Percentiles rank a stretch among this genome's conserved stretches.
Evolutionary conservation across 2,329 filamentous ascomycete genomes (phyloP).

Genomic region (Huntiella abstrusa): DNA sequence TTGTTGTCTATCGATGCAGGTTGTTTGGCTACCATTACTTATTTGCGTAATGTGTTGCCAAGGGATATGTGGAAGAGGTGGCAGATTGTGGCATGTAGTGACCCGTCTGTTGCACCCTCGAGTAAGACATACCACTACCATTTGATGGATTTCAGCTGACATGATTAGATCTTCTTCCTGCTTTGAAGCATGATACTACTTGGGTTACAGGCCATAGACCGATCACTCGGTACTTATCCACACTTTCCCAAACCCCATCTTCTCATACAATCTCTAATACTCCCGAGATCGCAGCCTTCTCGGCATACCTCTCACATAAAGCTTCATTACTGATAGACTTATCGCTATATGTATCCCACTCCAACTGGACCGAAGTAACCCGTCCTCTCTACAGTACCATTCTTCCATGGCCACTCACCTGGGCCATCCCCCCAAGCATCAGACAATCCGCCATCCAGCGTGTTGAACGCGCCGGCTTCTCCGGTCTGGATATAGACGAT

Average conservation of each 20-base stretch:
- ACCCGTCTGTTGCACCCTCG: conserved; percentile 50
- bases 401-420: conserved; percentile 73
- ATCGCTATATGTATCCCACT: conserved; percentile 72
- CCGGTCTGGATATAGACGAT: conserved; percentile 44
- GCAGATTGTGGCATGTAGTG: conserved; percentile 54
- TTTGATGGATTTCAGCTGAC: conserved; percentile 10
- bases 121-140: conserved; percentile 27
- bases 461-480: conserved; percentile 52
- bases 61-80: conserved; percentile 23
- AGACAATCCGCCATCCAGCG: conserved; percentile 50
- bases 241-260: conserved; percentile 23
- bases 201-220: conserved; percentile 42
- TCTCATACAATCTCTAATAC: conserved; percentile 14
- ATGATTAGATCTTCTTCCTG: conserved; percentile 32
- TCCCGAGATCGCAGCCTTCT: conserved; percentile 33
- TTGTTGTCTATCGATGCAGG: conserved; percentile 82
- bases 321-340: conserved; percentile 68
- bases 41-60: conserved; percentile 32
- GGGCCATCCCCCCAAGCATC: conserved; percentile 58
- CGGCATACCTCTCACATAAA: conserved; percentile 53
- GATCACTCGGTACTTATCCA: conserved; percentile 38
- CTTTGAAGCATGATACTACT: conserved; percentile 29
- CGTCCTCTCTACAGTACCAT: conserved; percentile 64
- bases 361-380: conserved; percentile 65
- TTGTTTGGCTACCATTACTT: conserved; percentile 68